Conservation (phyloP, 2,329 filamentous ascomycete genomes). For the Cladosporium sp. region DNA sequence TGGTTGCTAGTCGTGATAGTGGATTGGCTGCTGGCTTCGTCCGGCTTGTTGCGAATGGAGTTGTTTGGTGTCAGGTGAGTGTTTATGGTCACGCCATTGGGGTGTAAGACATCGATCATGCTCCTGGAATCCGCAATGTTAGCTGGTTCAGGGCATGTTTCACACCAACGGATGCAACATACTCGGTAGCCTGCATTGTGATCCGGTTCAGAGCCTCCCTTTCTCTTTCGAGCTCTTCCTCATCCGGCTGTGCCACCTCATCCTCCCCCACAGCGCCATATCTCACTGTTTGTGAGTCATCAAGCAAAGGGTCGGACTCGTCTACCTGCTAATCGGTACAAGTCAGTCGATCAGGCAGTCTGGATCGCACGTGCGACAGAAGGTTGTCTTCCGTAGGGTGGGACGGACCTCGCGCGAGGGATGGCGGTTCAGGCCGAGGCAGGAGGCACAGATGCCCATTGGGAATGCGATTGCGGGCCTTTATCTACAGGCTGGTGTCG, state of each 20-base stretch:
- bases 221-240: conserved; percentile 52
- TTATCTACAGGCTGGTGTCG: conserved; percentile 13
- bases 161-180: conserved; percentile 27
- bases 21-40: conserved; percentile 9
- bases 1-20: conserved; percentile 20
- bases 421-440: conserved; percentile 48
- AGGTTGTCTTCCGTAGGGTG: conserved; percentile 15
- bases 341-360: conserved; percentile 28
- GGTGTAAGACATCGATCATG: conserved; percentile 53
- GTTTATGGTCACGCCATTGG: conserved; percentile 41
- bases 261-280: conserved; percentile 48
- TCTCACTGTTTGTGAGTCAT: conserved; percentile 46
- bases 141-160: conserved; percentile 23
- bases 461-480: conserved; percentile 28
- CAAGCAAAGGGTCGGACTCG: conserved; percentile 50
- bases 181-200: conserved; percentile 53
- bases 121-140: conserved; percentile 40
- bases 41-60: conserved; percentile 23
- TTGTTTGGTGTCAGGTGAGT: conserved; percentile 25
- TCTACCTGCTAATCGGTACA: conserved; percentile 43
- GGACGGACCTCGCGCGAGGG: conserved; percentile 48
- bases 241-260: conserved; percentile 46
- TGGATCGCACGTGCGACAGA: not conserved
- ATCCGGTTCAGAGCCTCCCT: conserved; percentile 52
- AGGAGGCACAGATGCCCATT: conserved; percentile 55